Evolutionary conservation across 345 rosid genomes (phyloP), one percentile per base, ranked within the genome.

Genomic region (Mangifera indica): DNA sequence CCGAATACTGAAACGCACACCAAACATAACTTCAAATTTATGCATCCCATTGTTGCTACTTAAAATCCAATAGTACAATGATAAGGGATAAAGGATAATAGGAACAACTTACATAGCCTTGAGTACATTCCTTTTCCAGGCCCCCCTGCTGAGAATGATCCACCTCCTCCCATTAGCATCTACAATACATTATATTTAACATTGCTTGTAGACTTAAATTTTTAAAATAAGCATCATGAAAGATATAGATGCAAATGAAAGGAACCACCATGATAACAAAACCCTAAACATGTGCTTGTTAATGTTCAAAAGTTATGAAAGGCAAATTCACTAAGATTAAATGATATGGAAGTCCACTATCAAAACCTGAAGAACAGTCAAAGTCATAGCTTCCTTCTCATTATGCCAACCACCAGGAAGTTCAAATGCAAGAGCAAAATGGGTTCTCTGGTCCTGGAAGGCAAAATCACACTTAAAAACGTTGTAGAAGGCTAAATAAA

Each of bases 61-160:
- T 46, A 49, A 71, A 46, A 20, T 45, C 17, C 24, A 25, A 5
- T 15, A 48, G 17, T 60, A 13, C 59, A 51, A 13, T 10, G 18
- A 37, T 48, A 49, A 51, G 37, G 17, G 60, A 37, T 32, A 10
- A 70, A 51, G 53, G 46, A 66, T 61, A 69, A 34, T 60, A n/a
- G 2, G 29, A 64, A 66, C 34, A 68, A 82, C 98, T 85, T 88
- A 95, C 99, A 91, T 44, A 95, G 83, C 80, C 97, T 80, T 26
- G 99, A 91, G 76, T 92, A 84, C 99, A 95, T 95, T 77, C 97
- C 99, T 66, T 95, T 95, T 20, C 99, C 98, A 22, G 99, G 99
- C 54, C 99, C 99, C 17, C 98, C 99, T 0, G 94, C 94, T 24
- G 99, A 95, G 79, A 92, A 95, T 24, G 98, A 91, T 77, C 98